Conservation (phyloP, 495 filamentous ascomycete genomes). For the Penicillium tannophilum region DNA sequence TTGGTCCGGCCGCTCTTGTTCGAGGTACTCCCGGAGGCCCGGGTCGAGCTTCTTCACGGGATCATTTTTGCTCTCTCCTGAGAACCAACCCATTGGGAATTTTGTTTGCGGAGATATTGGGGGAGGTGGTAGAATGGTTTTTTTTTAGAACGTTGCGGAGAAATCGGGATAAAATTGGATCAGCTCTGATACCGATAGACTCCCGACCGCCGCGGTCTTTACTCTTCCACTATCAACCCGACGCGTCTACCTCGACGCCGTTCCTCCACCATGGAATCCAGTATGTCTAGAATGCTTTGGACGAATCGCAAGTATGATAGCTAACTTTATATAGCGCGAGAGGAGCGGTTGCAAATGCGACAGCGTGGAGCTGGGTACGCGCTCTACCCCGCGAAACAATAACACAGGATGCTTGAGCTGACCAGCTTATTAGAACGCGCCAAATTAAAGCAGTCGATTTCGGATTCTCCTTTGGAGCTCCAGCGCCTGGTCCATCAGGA, state of each 20-base stretch:
- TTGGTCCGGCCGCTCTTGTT: slow-evolving; percentile 77
- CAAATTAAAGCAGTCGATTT: slow-evolving; percentile 52
- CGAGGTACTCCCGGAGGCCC: slow-evolving; percentile 78
- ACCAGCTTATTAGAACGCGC: slow-evolving; percentile 39
- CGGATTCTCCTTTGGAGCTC: slow-evolving; percentile 51
- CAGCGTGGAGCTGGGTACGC: slow-evolving; percentile 62
- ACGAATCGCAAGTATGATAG: slow-evolving; percentile 21
- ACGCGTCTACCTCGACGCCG: slow-evolving; percentile 42
- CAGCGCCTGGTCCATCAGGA: slow-evolving; percentile 11
- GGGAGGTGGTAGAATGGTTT: slow-evolving; percentile 8
- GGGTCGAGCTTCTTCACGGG: slow-evolving; percentile 84
- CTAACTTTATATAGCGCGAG: slow-evolving; percentile 41
- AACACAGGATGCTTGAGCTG: slow-evolving; percentile 23
- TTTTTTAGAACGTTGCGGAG: slow-evolving; percentile 28
- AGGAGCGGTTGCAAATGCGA: slow-evolving; percentile 59
- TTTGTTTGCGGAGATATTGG: background rate
- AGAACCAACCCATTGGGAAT: slow-evolving; percentile 68
- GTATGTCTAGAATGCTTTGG: slow-evolving; percentile 30
- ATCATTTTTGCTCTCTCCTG: slow-evolving; percentile 59
- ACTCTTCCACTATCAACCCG: slow-evolving; percentile 29
- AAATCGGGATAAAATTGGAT: slow-evolving; percentile 36
- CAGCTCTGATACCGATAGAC: slow-evolving; percentile 21
- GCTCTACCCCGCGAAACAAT: slow-evolving; percentile 36
- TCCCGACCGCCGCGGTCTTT: slow-evolving; percentile 26
- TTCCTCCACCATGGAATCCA: slow-evolving; percentile 45